phyloP scores from a whole-genome alignment of 331 rosid genomes.

The Quercus lobata region DNA sequence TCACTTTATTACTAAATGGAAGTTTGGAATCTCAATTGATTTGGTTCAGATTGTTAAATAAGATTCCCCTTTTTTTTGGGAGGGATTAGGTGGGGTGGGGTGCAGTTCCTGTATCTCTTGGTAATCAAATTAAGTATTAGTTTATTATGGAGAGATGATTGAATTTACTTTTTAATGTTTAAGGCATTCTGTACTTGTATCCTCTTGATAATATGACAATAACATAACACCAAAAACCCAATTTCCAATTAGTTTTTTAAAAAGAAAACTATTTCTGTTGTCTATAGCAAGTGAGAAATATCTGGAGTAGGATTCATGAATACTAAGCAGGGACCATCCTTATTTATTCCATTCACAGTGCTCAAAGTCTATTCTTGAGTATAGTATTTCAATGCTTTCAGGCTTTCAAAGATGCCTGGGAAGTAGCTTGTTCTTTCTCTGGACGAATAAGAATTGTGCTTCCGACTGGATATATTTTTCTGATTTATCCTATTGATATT shows the following conservation, averaged over 20 bases:
- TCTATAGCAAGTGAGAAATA: neutral
- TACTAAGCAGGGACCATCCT: neutral
- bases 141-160: neutral
- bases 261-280: neutral
- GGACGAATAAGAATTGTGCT: conserved; percentile 31
- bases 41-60: neutral
- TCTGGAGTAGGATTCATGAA: neutral
- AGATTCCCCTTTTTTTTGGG: too few relatives aligned
- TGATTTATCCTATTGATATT: conserved; percentile 60
- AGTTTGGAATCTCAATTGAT: neutral
- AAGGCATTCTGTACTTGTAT: neutral
- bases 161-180: neutral
- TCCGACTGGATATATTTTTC: conserved; percentile 49
- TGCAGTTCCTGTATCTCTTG: neutral
- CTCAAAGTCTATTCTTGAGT: neutral
- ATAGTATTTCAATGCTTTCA: conserved; percentile 19
- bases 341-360: neutral
- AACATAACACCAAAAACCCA: neutral
- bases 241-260: neutral
- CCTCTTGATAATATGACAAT: neutral
- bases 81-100: too few relatives aligned
- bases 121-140: neutral
- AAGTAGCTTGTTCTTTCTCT: conserved; percentile 60
- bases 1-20: neutral
- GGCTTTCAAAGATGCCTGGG: conserved; percentile 70